These are phyloP conservation scores for Rosellinia necatrix DNA, from an alignment of 2,329 filamentous ascomycete genomes.

Conservation along the genomic window DNA sequence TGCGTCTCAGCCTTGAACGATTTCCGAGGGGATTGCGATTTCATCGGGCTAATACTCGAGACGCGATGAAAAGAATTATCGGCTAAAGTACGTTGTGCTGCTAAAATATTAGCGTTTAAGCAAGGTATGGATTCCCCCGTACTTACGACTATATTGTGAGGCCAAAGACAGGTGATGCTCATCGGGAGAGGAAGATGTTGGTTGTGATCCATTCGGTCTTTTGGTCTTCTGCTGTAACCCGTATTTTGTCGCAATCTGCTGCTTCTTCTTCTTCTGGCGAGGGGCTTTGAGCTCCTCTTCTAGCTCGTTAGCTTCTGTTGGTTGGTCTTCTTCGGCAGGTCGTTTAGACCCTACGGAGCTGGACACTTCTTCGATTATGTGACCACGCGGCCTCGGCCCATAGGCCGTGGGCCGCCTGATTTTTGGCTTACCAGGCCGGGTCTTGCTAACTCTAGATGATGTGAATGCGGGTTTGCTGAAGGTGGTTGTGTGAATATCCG, in stretches of 20 bases:
- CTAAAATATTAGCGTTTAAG: conserved; percentile 3
- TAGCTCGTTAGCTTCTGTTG: conserved; percentile 21
- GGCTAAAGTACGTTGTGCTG: conserved; percentile 1
- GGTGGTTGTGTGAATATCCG: conserved; percentile 42
- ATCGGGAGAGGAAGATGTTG: conserved; percentile 23
- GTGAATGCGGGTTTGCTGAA: conserved; percentile 34
- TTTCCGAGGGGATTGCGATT: conserved; percentile 11
- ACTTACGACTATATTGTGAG: conserved; percentile 22
- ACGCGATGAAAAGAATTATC: conserved; percentile 2
- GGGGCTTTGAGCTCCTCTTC: conserved; percentile 19
- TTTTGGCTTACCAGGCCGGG: not conserved
- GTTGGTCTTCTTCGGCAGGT: conserved; percentile 23
- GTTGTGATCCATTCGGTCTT: conserved; percentile 23
- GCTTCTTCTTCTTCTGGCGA: conserved; percentile 17
- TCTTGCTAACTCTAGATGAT: not conserved
- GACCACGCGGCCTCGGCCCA: not conserved
- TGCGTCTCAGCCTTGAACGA: conserved; percentile 11
- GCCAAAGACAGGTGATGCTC: conserved; percentile 19
- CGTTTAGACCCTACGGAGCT: conserved; percentile 35
- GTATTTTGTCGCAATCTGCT: conserved; percentile 17
- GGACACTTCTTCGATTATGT: conserved; percentile 20
- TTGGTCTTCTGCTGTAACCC: conserved; percentile 24
- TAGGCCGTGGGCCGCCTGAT: not conserved
- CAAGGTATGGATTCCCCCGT: not conserved
- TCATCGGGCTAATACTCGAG: conserved; percentile 17